These are phyloP conservation scores for Coniochaeta prunicola DNA, from an alignment of 2,329 filamentous ascomycete genomes.

Conservation along the genomic window DNA sequence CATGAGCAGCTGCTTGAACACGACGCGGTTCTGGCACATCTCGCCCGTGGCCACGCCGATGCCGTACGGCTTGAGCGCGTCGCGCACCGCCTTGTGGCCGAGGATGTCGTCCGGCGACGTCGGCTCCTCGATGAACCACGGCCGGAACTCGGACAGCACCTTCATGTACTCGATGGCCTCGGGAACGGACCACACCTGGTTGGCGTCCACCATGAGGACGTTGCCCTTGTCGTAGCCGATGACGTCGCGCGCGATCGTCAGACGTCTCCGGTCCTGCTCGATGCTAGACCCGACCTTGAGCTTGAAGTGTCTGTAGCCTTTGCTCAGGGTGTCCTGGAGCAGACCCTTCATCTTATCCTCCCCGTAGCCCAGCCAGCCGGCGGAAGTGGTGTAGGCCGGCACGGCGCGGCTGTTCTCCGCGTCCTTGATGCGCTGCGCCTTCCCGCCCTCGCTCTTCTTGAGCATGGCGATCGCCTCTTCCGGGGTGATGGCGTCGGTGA, in stretches of 20 bases:
- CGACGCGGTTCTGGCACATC: constrained; percentile 91
- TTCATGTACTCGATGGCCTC: constrained; percentile 86
- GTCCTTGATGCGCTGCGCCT: constrained; percentile 64
- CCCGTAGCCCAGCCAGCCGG: constrained; percentile 86
- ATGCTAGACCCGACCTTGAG: constrained; percentile 76
- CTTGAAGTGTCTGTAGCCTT: constrained; percentile 84
- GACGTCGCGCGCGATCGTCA: constrained; percentile 68
- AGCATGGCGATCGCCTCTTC: constrained; percentile 73
- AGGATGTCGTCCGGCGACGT: constrained; percentile 86
- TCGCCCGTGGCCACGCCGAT: constrained; percentile 88
- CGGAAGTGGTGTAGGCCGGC: constrained; percentile 83
- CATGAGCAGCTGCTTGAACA: constrained; percentile 87
- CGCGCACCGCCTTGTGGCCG: constrained; percentile 77
- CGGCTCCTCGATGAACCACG: constrained; percentile 93
- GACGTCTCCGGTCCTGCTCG: constrained; percentile 62
- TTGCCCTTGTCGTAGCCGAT: constrained; percentile 79
- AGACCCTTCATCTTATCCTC: constrained; percentile 79
- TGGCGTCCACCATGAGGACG: constrained; percentile 87
- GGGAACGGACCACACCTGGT: constrained; percentile 87
- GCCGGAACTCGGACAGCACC: constrained; percentile 72
- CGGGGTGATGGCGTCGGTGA: constrained; percentile 85
- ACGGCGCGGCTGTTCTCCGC: constrained; percentile 69
- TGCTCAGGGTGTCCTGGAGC: constrained; percentile 63
- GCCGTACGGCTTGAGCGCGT: constrained; percentile 65
- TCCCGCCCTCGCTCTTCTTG: constrained; percentile 56